Base-by-base conservation (phyloP, 2,329 filamentous ascomycete species). In the Claviceps fusiformis region DNA sequence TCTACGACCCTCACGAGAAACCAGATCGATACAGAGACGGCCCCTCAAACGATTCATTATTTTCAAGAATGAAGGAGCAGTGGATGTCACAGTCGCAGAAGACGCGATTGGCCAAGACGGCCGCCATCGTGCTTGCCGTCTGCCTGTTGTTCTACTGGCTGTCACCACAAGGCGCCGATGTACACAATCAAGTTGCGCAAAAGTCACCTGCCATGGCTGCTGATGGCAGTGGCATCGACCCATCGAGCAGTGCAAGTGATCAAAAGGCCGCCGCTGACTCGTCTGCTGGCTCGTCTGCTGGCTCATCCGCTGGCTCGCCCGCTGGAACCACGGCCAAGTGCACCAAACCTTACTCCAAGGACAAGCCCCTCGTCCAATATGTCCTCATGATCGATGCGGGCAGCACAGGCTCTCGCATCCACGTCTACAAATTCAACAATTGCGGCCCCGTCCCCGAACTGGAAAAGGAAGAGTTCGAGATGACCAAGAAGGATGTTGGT, bases 391-490 rank as follows among this genome's bases (percentile, higher is more conserved):
- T 98, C 66, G 93, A 98, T 71, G 93, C 93, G 50, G 93, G 93
- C 63, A 97, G 91, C 76, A 97, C 93, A 54, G 93, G 93, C 58
- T 97, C 93, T 58, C 87, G 93, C 63, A 96, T 98, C 68, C 95
- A 98, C 75, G 90, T 97, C 57, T 98, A 96, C 79, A 88, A 90
- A 68, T 98, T 97, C 81, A 97, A 97, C 78, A 97, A 97, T 75
- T 98, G 92, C 74, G 93, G 91, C 13, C 74, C 89, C 8, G 91
- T 91, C n/a, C 93, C 93, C 31, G 91, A 96, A 73, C 81, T 98
- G 52, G 93, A 98, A 73, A 76, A 83, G 66, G 93, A 98, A 68
- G 80, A 88, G 56, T 98, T 98, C 72, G 85, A 92, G 75, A 90
- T 91, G 86, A 97, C 91, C 11, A 83, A 88, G 68, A 92, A 89